Evolutionary conservation across 2,329 filamentous ascomycete genomes (phyloP), one percentile per base, ranked within the genome.

Genomic region (Trichocomaceae sp.): DNA sequence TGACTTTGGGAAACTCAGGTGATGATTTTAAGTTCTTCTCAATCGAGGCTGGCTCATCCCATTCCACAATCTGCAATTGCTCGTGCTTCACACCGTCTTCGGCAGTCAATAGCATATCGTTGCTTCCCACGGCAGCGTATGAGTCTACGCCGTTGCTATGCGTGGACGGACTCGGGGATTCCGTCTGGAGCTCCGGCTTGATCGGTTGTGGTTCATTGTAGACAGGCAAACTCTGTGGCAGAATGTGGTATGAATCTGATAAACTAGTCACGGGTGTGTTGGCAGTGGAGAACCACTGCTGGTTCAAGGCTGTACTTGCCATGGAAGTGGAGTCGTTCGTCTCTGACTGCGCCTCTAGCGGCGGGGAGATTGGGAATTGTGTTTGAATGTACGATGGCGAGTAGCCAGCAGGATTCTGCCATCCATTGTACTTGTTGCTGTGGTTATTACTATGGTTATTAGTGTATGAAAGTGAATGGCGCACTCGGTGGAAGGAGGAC

Each of bases 101-200:
- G 2, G 63, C 62, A 56, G 68, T 66, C 7, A 59, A 58, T 17
- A 64, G 58, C 8, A 62, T 49, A 8, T 70, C 66, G 22, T 67
- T 69, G 35, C 62, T 66, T 5, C 66, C 64, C 6, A 63, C 60
- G 5, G 69, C 22, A 46, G 31, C 67, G 55, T 65, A 71, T 19
- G 68, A 65, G 29, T 72, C 69, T 42, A 69, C 58, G 17, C 68
- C 12, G 50, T 72, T 69, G 15, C 66, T 69, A 4, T 69, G 66
- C n/a, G 68, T 64, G 0, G 70, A 72, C 22, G 69, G 70, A 53
- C 61, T 70, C 47, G 70, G 68, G 0, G 70, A 71, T 55, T 66
- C 66, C 52, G 64, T 67, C 26, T 69, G 66, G 15, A 49, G 49
- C 39, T 58, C 56, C 9, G 35, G 15, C 13, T 58, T 56, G 9